These are phyloP conservation scores for Globisporangium cederbergense DNA, from an alignment of 352 stramenopile species.

Conservation along the genomic window DNA sequence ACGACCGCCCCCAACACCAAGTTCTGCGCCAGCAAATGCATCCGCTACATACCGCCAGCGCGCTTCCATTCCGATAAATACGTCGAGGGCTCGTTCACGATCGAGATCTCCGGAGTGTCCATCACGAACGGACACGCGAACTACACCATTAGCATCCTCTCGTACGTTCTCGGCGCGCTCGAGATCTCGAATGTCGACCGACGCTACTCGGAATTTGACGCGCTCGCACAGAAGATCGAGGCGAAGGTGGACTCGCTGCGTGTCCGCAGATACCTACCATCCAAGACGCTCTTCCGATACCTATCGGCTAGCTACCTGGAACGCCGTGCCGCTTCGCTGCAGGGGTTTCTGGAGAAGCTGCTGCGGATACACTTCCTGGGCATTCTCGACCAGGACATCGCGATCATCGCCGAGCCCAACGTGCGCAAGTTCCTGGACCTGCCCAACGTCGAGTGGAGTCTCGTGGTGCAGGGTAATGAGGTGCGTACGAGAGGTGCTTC, in stretches of 20 bases:
- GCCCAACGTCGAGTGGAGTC: constrained; percentile 63
- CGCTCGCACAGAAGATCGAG: constrained; percentile 47
- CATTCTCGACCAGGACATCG: constrained; percentile 64
- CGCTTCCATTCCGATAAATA: constrained; percentile 45
- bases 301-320: constrained; percentile 57
- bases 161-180: constrained; percentile 32
- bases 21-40: constrained; percentile 35
- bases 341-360: constrained; percentile 61
- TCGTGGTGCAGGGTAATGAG: constrained; percentile 40
- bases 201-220: constrained; percentile 71
- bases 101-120: constrained; percentile 60
- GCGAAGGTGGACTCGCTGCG: constrained; percentile 49
- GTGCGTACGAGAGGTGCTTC: background rate
- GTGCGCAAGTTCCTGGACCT: constrained; percentile 67
- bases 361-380: constrained; percentile 57
- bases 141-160: constrained; percentile 68
- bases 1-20: constrained; percentile 7
- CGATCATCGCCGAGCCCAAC: constrained; percentile 59
- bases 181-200: constrained; percentile 49
- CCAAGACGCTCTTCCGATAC: constrained; percentile 73
- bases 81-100: constrained; percentile 59
- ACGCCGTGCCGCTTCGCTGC: constrained; percentile 46
- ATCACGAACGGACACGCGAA: constrained; percentile 42
- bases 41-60: constrained; percentile 50
- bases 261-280: constrained; percentile 48